Percentiles rank a stretch among this genome's conserved stretches.
These are phyloP conservation scores for Kregervanrija fluxuum DNA, from an alignment of 805 yeast genomes.

Conservation along the genomic window DNA sequence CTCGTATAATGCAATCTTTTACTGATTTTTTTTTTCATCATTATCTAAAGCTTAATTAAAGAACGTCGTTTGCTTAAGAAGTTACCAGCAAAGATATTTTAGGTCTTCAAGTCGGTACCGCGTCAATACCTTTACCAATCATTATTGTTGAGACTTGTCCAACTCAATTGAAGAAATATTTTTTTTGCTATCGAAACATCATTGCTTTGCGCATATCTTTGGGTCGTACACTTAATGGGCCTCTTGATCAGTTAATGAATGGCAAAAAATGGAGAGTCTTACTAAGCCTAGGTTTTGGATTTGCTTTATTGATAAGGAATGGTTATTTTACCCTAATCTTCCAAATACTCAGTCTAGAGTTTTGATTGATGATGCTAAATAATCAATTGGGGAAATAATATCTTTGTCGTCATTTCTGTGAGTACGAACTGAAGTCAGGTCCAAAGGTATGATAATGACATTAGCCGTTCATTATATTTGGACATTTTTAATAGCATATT, in stretches of 20 bases:
- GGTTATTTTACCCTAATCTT: constrained; percentile 61
- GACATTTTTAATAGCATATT: no score
- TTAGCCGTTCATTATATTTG: no score
- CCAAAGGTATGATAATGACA: no score
- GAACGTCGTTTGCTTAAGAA: no score
- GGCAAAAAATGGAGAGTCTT: constrained; percentile 61
- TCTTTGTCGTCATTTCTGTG: no score
- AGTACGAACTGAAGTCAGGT: no score
- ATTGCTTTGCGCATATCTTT: constrained; percentile 62
- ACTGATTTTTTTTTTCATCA: not conserved
- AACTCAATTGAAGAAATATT: constrained; percentile 59
- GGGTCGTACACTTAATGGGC: constrained; percentile 59
- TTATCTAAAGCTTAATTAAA: no score
- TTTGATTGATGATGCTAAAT: constrained; percentile 43
- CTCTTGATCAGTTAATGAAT: constrained; percentile 38
- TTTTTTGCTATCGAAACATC: constrained; percentile 57
- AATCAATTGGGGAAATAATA: no score
- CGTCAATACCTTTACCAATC: constrained; percentile 43
- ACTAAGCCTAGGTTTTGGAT: constrained; percentile 37
- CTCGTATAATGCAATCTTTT: not conserved
- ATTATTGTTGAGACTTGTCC: constrained; percentile 64
- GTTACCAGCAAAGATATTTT: constrained; percentile 45
- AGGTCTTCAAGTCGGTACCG: constrained; percentile 47
- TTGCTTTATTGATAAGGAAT: constrained; percentile 47
- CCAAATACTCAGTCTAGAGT: constrained; percentile 49